Percentiles rank a stretch among this genome's conserved stretches.
phyloP scores from a whole-genome alignment of 73 alveolate species.

The Urostyla sp. region DNA sequence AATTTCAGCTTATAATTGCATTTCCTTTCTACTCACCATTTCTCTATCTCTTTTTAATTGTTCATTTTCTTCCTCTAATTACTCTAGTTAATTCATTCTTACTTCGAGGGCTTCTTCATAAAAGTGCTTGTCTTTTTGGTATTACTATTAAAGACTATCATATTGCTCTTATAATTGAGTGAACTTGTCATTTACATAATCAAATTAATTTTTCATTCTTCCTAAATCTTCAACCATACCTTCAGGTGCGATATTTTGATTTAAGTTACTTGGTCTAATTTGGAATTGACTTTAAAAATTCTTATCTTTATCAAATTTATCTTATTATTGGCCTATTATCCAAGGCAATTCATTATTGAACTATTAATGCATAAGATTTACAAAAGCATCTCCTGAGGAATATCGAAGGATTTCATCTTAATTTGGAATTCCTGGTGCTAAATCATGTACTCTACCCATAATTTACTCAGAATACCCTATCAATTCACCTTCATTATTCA shows the following conservation, averaged over 20 bases:
- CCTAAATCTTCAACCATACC: slow-evolving; percentile 26
- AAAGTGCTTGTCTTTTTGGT: slow-evolving; percentile 47
- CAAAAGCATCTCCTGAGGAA: slow-evolving; percentile 11
- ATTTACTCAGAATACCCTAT: slow-evolving; percentile 36
- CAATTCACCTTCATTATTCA: slow-evolving; percentile 36
- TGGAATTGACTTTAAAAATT: too few species aligned
- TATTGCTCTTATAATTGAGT: slow-evolving; percentile 32
- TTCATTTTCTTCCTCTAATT: neutral
- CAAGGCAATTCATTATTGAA: slow-evolving; percentile 35
- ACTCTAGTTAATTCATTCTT: slow-evolving; percentile 59
- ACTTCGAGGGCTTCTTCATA: slow-evolving; percentile 69
- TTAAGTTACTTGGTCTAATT: too few species aligned
- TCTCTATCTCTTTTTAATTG: neutral
- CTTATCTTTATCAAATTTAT: neutral
- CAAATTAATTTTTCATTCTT: slow-evolving; percentile 7
- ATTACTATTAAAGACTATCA: slow-evolving; percentile 40
- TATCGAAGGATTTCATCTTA: slow-evolving; percentile 32
- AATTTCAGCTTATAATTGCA: neutral
- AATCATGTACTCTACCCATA: slow-evolving; percentile 30
- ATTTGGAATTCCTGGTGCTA: slow-evolving; percentile 54
- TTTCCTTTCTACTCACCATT: neutral
- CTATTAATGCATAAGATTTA: slow-evolving; percentile 24
- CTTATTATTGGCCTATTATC: neutral
- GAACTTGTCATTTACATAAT: slow-evolving; percentile 15
- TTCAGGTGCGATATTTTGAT: too few species aligned